Conservation (phyloP, 129 eudicot species). For the Ambrosia artemisiifolia region DNA sequence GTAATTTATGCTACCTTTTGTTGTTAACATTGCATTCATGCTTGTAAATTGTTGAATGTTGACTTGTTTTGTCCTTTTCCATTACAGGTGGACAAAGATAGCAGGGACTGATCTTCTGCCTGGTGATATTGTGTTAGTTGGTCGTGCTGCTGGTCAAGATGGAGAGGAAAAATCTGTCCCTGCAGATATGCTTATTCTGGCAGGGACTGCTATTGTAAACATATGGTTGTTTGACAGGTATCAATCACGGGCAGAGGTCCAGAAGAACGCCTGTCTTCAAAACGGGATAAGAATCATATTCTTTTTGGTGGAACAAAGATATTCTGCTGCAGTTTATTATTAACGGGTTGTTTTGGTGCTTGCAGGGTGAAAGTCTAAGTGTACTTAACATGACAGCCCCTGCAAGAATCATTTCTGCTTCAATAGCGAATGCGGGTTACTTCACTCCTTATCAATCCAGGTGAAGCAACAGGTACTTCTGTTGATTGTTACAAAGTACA, state of each 20-base stretch:
- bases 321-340: too few relatives aligned
- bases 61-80: constrained; percentile 1
- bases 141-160: constrained; percentile 80
- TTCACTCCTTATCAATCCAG: constrained; percentile 97
- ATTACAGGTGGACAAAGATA: constrained; percentile 74
- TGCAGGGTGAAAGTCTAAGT: constrained; percentile 78
- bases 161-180: constrained; percentile 97
- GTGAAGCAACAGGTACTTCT: constrained; percentile 84
- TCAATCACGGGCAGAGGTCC: constrained; percentile 72
- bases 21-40: background rate
- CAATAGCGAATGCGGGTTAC: constrained; percentile 66
- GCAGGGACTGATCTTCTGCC: constrained; percentile 90
- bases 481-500: constrained; percentile 18
- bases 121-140: constrained; percentile 90
- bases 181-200: constrained; percentile 87
- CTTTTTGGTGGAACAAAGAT: constrained; percentile 98
- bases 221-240: constrained; percentile 48
- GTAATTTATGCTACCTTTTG: constrained; percentile 25
- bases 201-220: constrained; percentile 86
- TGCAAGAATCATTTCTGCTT: constrained; percentile 61
- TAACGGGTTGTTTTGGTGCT: background rate
- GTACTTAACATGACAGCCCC: constrained; percentile 45
- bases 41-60: constrained; percentile 2
- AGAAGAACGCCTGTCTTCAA: constrained; percentile 63
- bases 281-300: too few relatives aligned